Percentiles rank a stretch among this genome's conserved stretches.
Evolutionary conservation across 2,329 filamentous ascomycete genomes (phyloP).

Genomic region (Colletotrichum sp.): DNA sequence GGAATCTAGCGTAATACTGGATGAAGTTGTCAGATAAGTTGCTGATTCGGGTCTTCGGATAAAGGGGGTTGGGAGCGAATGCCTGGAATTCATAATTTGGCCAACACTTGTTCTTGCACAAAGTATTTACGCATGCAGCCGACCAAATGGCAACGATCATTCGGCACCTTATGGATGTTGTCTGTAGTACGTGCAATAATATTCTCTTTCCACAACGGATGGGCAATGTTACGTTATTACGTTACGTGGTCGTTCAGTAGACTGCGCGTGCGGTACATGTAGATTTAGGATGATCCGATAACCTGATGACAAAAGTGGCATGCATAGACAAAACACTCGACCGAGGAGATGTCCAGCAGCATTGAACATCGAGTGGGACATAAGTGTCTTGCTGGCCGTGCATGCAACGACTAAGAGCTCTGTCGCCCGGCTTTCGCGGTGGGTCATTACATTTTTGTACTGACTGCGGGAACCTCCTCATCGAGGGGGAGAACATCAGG

Average conservation of each 20-base stretch:
- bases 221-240: background rate
- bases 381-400: background rate
- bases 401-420: background rate
- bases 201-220: background rate
- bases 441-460: background rate
- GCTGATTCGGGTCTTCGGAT: background rate
- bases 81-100: background rate
- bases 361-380: background rate
- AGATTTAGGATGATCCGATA: background rate
- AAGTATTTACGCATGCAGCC: background rate
- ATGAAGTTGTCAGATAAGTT: background rate
- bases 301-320: background rate
- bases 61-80: background rate
- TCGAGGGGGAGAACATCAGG: slow-evolving; percentile 80
- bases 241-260: background rate
- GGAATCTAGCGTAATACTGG: slow-evolving; percentile 13
- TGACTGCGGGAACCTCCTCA: slow-evolving; percentile 73
- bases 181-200: background rate
- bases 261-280: background rate
- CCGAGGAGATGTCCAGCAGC: background rate
- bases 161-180: background rate
- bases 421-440: background rate
- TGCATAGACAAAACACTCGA: background rate
- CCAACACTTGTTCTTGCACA: background rate
- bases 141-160: background rate